Evolutionary conservation across 1,284 basidiomycete species (phyloP), one percentile per base, ranked within the genome.

Genomic region (Bjerkandera adusta): DNA sequence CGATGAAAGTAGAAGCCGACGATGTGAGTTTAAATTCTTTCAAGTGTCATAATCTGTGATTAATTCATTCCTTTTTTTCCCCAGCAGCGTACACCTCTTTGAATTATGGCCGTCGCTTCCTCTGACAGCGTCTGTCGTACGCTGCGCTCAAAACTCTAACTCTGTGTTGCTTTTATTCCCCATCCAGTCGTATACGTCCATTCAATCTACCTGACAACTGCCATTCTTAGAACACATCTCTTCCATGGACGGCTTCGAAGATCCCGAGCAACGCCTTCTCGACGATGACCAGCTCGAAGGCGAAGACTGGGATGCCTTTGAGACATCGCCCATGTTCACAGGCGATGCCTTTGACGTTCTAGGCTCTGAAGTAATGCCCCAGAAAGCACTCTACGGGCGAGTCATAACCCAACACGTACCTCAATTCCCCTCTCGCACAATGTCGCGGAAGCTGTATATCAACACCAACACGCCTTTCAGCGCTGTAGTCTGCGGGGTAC

Each of bases 401-500:
- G 29, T 56, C 18, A n/a, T 56, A 6, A 18, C 30, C 1, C 51
- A 53, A 27, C 36, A 42, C 11, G 22, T 34, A 3, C 13, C 27
- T 2, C 18, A 21, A 5, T 21, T 36, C 33, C 41, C 41, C 3
- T 7, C 5, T 1, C 4, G 11, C 1, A 16, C 34, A 3, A 43
- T 37, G 34, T 25, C 50, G 42, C 33, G 50, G 36, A 52, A 52
- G n/a, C 37, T 64, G 2, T 64, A 61, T 29, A 49, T 48, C 25
- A 48, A 48, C 22, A 48, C 46, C 12, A 48, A 48, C 18, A 46
- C 62, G 8, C 63, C 62, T 21, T 58, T 57, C 47, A 59, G 59
- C 38, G 59, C 54, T 13, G 42, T 65, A 3, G 49, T 64, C 16
- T 64, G 64, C 43, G 62, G 62, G 7, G 57, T 64, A 5, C 46